Percentiles rank a stretch among this genome's conserved stretches.
Evolutionary conservation across 306 rosid species (phyloP).

Genomic region (Medicago arabica): DNA sequence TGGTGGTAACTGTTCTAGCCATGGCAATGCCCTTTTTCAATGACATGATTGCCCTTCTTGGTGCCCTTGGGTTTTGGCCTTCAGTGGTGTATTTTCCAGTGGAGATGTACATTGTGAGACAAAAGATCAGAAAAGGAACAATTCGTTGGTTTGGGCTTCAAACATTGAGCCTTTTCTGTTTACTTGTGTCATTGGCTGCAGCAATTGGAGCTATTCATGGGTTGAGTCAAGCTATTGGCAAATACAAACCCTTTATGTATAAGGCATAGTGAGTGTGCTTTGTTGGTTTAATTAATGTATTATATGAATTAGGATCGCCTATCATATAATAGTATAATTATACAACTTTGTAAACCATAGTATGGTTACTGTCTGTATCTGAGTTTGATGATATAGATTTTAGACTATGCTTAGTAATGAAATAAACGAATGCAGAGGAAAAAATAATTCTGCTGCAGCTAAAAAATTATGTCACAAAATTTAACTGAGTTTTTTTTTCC

Average conservation of each 20-base stretch:
- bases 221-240: conserved; percentile 43
- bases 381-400: background rate
- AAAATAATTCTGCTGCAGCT: background rate
- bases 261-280: conserved; percentile 42
- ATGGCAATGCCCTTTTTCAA: conserved; percentile 68
- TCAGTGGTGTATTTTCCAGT: conserved; percentile 62
- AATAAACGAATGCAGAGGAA: background rate
- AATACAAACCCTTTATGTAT: conserved; percentile 52
- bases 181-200: conserved; percentile 52
- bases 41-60: conserved; percentile 61
- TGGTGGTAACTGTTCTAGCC: conserved; percentile 40
- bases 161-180: conserved; percentile 47
- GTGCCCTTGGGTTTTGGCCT: conserved; percentile 70
- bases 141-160: conserved; percentile 57
- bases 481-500: background rate
- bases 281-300: background rate
- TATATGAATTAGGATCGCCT: background rate
- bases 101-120: conserved; percentile 60
- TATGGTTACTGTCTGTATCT: background rate
- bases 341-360: background rate
- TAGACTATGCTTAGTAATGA: background rate
- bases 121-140: conserved; percentile 48
- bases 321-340: background rate
- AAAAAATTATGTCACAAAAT: background rate
- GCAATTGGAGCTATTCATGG: conserved; percentile 59